Base-by-base conservation (phyloP, 352 stramenopile genomes). In the Globisporangium cederbergense region DNA sequence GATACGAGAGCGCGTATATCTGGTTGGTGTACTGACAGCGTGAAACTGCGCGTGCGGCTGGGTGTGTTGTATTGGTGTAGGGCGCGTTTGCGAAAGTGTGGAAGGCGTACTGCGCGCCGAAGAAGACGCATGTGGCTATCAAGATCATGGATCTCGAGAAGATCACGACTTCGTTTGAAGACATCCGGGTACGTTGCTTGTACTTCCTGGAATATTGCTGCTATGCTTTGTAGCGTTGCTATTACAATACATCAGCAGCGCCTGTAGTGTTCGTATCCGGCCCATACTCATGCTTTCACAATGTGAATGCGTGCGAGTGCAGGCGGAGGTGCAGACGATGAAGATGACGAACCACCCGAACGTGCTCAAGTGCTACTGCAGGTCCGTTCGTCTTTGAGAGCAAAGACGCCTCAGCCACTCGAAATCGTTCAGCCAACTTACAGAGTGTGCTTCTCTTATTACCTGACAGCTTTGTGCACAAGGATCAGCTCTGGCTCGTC, bases 91-190 rank as follows among this genome's bases (percentile, higher is more conserved):
- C 97, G 28, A 98, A 98, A 62, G 97, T 99, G 25, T 99, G 95
- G 90, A 97, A 97, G 72, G 97, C 96, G 14, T 92, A 90, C 71
- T 98, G 91, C 62, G 73, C 71, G 62, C 72, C 89, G 36, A 97
- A 97, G 73, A 88, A 93, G 66, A 80, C 78, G 56, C 78, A 95
- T 65, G 88, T 98, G 65, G 97, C 97, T 43, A 98, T 99, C 66
- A 99, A 99, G 77, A 97, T 99, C 65, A 98, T 99, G 83, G 97
- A 99, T 78, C 82, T 99, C 36, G 97, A 99, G 77, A 98, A 99
- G 76, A 98, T 99, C 65, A 98, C 97, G 53, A 98, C 95, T 22
- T 98, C 85, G 76, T 96, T 96, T 74, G 87, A 95, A 73, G 88
- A 96, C 66, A 96, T 96, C 51, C 86, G 88, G 14, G 87, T 92